Evolutionary conservation across 176 grass and related monocot genomes (phyloP), one percentile per base, ranked within the genome.

Genomic region (Carex cristatella): DNA sequence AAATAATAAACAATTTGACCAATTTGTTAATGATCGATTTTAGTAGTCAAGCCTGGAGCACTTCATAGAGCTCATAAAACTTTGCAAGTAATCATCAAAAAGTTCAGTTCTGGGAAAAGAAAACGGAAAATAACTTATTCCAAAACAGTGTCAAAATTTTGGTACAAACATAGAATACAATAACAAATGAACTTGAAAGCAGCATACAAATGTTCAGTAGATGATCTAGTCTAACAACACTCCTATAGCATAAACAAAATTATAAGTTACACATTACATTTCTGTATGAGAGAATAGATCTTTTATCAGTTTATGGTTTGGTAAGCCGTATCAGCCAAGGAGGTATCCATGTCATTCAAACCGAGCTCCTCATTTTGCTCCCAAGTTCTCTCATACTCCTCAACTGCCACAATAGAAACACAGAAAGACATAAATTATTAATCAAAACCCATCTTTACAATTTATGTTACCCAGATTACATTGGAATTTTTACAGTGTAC

Each of bases 261-360:
- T 42, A 44, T 5, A 64, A 49, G 79, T 81, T 48, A 81, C 59
- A 81, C 30, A 81, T 32, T 7, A 56, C 28, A 46, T 11, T 42
- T 44, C 48, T 16, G 13, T 63, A 32, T 46, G 38, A 5, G 13
- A 81, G 57, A 63, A 33, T 10, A 72, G 56, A 77, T 32, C 66
- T 23, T 78, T 78, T 80, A 88, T 85, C 81, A 3, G 66, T 78
- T 93, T 18, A 37, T 78, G 2, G 76, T 85, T 51, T 77, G 83
- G 86, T 98, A 98, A 79, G 93, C 96, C 0, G 28, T 66, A 69
- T 99, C 96, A 0, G 93, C 96, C 0, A 85, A 90, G 0, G 96
- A 95, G 16, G 96, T 99, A 79, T 99, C 96, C 93, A 99, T 99
- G 85, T 99, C 91, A 82, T 99, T 95, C 86, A 99, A 85, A 31